phyloP scores from a whole-genome alignment of 2,329 filamentous ascomycete species.

The Bipolaris gigantea region DNA sequence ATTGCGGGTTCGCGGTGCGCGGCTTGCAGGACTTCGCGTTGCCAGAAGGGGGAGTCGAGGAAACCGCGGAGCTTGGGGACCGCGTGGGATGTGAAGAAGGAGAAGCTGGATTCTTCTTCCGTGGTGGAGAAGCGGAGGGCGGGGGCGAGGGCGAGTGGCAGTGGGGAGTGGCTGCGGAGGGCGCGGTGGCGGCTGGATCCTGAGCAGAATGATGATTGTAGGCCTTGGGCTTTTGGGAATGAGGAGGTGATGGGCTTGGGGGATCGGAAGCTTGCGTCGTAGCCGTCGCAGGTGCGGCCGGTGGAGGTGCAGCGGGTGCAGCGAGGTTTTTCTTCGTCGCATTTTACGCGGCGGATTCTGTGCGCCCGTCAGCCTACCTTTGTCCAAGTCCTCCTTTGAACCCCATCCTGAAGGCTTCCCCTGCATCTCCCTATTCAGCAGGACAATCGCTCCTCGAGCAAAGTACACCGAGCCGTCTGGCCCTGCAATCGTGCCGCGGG shows the following conservation, averaged over 20 bases:
- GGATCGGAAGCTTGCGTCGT: constrained; percentile 18
- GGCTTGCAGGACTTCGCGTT: constrained; percentile 36
- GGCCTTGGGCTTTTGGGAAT: not conserved
- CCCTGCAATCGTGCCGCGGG: not conserved
- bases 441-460: not conserved
- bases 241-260: not conserved
- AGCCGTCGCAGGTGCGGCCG: constrained; percentile 40
- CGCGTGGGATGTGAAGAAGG: constrained; percentile 35
- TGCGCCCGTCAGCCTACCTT: constrained; percentile 1
- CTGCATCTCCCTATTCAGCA: not conserved
- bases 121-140: constrained; percentile 22
- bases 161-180: constrained; percentile 10
- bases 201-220: not conserved
- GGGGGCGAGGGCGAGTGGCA: constrained; percentile 13
- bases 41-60: constrained; percentile 38
- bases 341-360: constrained; percentile 41
- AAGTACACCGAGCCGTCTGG: not conserved
- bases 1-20: constrained; percentile 36
- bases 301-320: constrained; percentile 38
- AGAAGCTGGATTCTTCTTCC: constrained; percentile 33
- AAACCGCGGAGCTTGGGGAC: constrained; percentile 31
- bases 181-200: not conserved
- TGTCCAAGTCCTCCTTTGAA: not conserved
- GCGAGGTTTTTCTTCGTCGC: constrained; percentile 37
- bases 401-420: not conserved